A percentile compares a stretch with the other conserved stretches of the same genome.
Conservation (phyloP, 306 rosid species). For the Fragaria iinumae region DNA sequence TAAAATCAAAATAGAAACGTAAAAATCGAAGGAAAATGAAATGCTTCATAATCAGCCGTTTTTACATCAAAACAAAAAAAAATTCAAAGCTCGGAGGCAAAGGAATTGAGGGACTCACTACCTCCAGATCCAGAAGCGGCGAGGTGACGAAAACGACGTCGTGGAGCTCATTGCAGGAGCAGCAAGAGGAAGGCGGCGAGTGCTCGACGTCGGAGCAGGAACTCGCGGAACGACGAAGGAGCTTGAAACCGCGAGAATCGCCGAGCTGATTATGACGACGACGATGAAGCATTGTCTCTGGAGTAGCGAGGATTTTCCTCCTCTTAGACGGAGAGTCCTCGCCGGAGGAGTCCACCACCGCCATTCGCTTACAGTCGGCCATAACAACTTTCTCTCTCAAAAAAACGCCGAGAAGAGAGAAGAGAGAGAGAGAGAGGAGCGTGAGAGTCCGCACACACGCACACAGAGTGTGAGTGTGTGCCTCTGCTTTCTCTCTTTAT, state of each 20-base stretch:
- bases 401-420: neutral
- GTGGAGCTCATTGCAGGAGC: slow-evolving; percentile 40
- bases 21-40: slow-evolving; percentile 4
- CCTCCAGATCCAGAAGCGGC: slow-evolving; percentile 61
- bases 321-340: slow-evolving; percentile 42
- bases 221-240: neutral
- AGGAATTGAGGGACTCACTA: slow-evolving; percentile 39
- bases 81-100: neutral
- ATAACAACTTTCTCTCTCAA: slow-evolving; percentile 12
- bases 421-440: neutral
- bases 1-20: slow-evolving; percentile 6
- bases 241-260: neutral
- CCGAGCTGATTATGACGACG: neutral
- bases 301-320: slow-evolving; percentile 30
- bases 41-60: neutral
- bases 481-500: neutral
- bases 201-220: slow-evolving; percentile 32
- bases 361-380: slow-evolving; percentile 50
- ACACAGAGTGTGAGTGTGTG: slow-evolving; percentile 6
- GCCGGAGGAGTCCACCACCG: slow-evolving; percentile 32
- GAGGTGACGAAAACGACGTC: slow-evolving; percentile 27
- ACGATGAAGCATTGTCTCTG: neutral
- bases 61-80: slow-evolving; percentile 10
- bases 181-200: slow-evolving; percentile 37
- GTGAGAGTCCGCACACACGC: slow-evolving; percentile 6